Evolutionary conservation across 192 early-diverging fungal species (phyloP).

Genomic region (Coemansia pectinata): DNA sequence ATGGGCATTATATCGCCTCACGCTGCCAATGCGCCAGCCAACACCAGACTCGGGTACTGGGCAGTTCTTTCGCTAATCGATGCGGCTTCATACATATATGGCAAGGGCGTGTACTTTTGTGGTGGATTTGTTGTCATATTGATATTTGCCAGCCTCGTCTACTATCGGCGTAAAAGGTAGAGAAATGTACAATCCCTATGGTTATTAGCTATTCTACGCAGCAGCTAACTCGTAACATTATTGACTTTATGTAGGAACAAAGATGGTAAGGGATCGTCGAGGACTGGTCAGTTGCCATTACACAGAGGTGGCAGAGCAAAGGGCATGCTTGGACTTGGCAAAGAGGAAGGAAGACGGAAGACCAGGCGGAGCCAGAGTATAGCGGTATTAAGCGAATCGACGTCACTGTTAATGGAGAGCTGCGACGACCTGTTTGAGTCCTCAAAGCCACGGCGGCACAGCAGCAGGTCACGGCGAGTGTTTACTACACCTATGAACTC

Average conservation of each 20-base stretch:
- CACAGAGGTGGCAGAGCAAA: not conserved
- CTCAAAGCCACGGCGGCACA: not conserved
- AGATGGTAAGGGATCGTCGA: not conserved
- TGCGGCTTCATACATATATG: not conserved
- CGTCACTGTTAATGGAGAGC: constrained; percentile 44
- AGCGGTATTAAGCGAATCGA: constrained; percentile 31
- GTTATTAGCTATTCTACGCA: not conserved
- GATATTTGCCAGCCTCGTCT: not conserved
- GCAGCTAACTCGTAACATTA: not conserved
- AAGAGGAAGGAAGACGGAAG: not conserved
- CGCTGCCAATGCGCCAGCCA: not conserved
- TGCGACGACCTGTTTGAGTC: constrained; percentile 37
- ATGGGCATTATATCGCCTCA: not conserved
- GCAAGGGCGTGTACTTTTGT: not conserved
- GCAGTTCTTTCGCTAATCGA: not conserved
- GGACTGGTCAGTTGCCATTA: not conserved
- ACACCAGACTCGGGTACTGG: not conserved
- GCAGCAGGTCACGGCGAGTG: not conserved
- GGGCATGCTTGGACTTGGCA: not conserved
- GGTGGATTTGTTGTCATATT: not conserved
- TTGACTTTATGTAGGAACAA: not conserved
- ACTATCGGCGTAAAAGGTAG: not conserved
- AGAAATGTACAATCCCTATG: not conserved
- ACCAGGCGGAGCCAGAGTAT: constrained; percentile 42
- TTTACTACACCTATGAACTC: constrained; percentile 12